Percentiles rank a stretch among this genome's conserved stretches.
Evolutionary conservation across 2,329 filamentous ascomycete species (phyloP).

Genomic region (Venturia nashicola): DNA sequence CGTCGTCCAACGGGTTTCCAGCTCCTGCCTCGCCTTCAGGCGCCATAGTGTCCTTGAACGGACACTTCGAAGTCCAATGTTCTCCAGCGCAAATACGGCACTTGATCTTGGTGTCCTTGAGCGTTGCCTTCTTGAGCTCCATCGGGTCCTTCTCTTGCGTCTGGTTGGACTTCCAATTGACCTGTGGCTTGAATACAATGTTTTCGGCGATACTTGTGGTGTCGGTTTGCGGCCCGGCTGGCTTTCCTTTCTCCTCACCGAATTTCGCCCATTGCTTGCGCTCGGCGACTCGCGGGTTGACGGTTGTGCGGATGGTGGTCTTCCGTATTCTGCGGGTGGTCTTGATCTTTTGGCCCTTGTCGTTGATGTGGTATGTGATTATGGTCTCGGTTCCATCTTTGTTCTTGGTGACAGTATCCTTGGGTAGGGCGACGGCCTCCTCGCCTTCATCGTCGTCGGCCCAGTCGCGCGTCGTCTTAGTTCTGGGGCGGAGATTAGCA

Average conservation of each 20-base stretch:
- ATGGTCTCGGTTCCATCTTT: slow-evolving; percentile 98
- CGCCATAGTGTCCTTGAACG: slow-evolving; percentile 99
- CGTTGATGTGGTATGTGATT: slow-evolving; percentile 80
- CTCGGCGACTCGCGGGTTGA: slow-evolving; percentile 94
- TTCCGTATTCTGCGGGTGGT: slow-evolving; percentile 91
- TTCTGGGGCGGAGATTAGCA: neutral
- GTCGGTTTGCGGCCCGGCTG: slow-evolving; percentile 68
- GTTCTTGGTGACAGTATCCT: slow-evolving; percentile 83
- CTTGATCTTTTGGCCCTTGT: slow-evolving; percentile 92
- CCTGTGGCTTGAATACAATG: slow-evolving; percentile 86
- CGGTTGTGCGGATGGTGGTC: slow-evolving; percentile 79
- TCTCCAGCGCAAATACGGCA: slow-evolving; percentile 98
- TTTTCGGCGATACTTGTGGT: slow-evolving; percentile 95
- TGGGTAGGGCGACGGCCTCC: slow-evolving; percentile 72
- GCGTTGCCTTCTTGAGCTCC: slow-evolving; percentile 53
- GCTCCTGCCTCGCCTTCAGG: slow-evolving; percentile 47
- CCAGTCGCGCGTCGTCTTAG: slow-evolving; percentile 50
- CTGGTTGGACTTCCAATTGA: slow-evolving; percentile 79
- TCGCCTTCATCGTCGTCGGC: slow-evolving; percentile 85
- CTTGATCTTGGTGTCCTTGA: slow-evolving; percentile 99
- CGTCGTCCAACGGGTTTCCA: slow-evolving; percentile 35
- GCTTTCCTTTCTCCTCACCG: slow-evolving; percentile 76
- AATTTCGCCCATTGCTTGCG: slow-evolving; percentile 91
- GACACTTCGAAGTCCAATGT: slow-evolving; percentile 98
- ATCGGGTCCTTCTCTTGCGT: slow-evolving; percentile 65